Conservation (phyloP, 2,329 filamentous ascomycete species). For the Penicillium sp. region DNA sequence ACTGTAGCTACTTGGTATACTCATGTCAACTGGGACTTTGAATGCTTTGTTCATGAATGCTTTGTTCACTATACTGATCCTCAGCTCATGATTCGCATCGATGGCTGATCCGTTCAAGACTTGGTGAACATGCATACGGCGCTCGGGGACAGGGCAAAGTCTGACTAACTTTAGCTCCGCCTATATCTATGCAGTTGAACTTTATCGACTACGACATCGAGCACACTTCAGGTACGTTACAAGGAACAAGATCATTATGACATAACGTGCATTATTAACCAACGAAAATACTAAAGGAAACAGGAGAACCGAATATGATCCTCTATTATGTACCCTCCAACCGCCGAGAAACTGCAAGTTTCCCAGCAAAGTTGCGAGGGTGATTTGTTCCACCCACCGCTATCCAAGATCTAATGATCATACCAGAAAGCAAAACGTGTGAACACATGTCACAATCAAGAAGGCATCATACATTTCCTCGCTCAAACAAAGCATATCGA, state of each 20-base stretch:
- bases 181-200: too few relatives aligned
- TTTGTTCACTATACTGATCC: too few relatives aligned
- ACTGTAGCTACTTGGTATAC: not conserved
- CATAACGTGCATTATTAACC: slow-evolving; percentile 4
- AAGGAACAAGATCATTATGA: not conserved
- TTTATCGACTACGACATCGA: not conserved
- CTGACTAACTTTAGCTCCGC: too few relatives aligned
- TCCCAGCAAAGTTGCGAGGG: not conserved
- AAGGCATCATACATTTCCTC: too few relatives aligned
- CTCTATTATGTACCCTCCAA: not conserved
- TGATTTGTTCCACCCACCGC: not conserved
- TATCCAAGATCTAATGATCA: not conserved
- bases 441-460: not conserved
- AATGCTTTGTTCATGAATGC: too few relatives aligned
- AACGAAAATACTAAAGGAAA: not conserved
- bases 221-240: not conserved
- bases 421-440: not conserved
- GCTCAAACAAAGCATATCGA: too few relatives aligned
- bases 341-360: not conserved
- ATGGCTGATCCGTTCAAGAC: too few relatives aligned
- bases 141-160: too few relatives aligned
- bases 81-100: too few relatives aligned
- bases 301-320: not conserved
- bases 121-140: too few relatives aligned
- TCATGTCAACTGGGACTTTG: not conserved